These are phyloP conservation scores for Capsaspora owczarzaki DNA, from an alignment of 78 protist genomes.

Conservation along the genomic window DNA sequence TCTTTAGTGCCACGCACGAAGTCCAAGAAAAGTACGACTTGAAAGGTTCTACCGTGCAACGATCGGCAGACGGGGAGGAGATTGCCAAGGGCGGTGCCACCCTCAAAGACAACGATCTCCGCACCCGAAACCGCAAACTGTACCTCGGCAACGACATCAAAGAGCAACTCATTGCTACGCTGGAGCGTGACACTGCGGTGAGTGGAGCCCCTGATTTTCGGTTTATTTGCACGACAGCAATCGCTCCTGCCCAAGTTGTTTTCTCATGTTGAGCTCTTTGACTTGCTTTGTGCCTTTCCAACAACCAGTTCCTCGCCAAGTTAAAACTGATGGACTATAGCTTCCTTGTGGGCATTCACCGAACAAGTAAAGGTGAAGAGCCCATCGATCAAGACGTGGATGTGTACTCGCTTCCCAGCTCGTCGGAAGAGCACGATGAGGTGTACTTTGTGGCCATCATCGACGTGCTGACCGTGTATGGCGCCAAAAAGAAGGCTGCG, in stretches of 20 bases:
- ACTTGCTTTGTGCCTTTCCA: too few relatives aligned
- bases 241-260: too few relatives aligned
- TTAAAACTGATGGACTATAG: slow-evolving; percentile 47
- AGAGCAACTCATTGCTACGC: slow-evolving; percentile 8
- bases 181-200: slow-evolving; percentile 22
- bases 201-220: too few relatives aligned
- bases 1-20: neutral
- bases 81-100: neutral
- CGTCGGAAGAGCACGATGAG: too few relatives aligned
- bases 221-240: too few relatives aligned
- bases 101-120: neutral
- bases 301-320: slow-evolving; percentile 5
- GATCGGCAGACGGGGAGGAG: neutral
- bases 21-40: neutral
- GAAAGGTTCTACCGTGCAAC: neutral
- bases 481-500: slow-evolving; percentile 15
- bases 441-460: slow-evolving; percentile 44
- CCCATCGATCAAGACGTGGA: slow-evolving; percentile 1
- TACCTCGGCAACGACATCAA: neutral
- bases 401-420: too few relatives aligned
- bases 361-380: neutral
- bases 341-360: slow-evolving; percentile 26
- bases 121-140: neutral
- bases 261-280: too few relatives aligned
- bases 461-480: slow-evolving; percentile 30